A percentile compares a stretch with the other conserved stretches of the same genome.
Evolutionary conservation across 495 filamentous ascomycete genomes (phyloP).

Genomic region (Aspergillus sclerotiicarbonarius): DNA sequence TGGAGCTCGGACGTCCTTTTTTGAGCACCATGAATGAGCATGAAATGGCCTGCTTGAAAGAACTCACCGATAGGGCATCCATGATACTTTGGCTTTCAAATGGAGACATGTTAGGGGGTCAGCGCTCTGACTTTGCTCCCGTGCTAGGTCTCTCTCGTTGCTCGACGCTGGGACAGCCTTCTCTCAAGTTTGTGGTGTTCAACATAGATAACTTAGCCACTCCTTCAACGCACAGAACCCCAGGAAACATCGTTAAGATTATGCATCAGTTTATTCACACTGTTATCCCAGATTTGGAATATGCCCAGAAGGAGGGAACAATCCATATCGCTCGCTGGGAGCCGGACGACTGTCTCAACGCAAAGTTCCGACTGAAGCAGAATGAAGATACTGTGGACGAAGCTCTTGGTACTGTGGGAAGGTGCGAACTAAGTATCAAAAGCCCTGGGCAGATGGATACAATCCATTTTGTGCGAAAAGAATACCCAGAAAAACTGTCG

Average conservation of each 20-base stretch:
- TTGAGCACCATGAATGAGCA: conserved; percentile 25
- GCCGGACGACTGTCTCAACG: conserved; percentile 7
- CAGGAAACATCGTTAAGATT: background rate
- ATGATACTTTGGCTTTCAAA: conserved; percentile 34
- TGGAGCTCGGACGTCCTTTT: conserved; percentile 25
- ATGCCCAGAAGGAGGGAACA: background rate
- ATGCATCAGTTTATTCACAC: background rate
- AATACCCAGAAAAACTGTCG: background rate
- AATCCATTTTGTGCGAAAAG: background rate
- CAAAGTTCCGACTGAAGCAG: conserved; percentile 2
- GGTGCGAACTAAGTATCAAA: background rate
- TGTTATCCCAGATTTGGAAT: conserved; percentile 1
- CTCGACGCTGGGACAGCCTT: conserved; percentile 37
- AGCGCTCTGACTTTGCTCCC: conserved; percentile 29
- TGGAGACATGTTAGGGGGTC: conserved; percentile 23
- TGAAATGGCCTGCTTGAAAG: conserved; percentile 27
- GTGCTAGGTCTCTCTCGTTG: conserved; percentile 32
- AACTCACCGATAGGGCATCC: conserved; percentile 28
- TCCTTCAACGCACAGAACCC: background rate
- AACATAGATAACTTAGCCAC: conserved; percentile 23
- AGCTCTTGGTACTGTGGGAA: background rate
- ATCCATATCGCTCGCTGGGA: conserved; percentile 2
- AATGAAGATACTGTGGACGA: background rate
- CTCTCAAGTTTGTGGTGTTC: conserved; percentile 28
- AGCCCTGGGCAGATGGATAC: background rate